Base-by-base conservation (phyloP, 2,329 filamentous ascomycete species). In the Rugonectria rugulosa region DNA sequence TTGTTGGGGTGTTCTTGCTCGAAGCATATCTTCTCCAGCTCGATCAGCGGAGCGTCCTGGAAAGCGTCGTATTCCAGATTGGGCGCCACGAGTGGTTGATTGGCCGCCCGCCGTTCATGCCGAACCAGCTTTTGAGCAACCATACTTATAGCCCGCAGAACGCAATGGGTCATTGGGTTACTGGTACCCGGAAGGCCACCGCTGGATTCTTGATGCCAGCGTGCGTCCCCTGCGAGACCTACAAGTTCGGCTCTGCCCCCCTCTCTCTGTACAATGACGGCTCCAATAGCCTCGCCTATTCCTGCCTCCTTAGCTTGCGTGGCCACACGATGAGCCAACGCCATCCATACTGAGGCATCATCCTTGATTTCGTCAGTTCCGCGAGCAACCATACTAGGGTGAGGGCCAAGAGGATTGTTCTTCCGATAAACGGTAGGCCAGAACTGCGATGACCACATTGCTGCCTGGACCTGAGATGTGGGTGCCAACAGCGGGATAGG, bases 401-500 rank as follows among this genome's bases (percentile, higher is more conserved):
- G 91, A 15, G 91, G 91, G 4, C 91, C 91, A 56, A 93, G 90
- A 2, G 91, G 91, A 68, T 95, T 95, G 63, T 89, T 93, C 77
- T 92, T 92, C 61, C 91, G 88, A 75, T 95, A 96, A 43, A 93
- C 85, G 2, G 88, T 89, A 11, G 91, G 91, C 91, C 91, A 96
- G 72, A 91, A 94, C 64, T 88, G 81, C 27, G 83, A 79, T 21
- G 86, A 88, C 90, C 90, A 95, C 70, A 85, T 78, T 21, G 83
- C 84, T 8, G 91, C 90, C 72, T 94, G 90, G 32, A 88, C 80
- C 63, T 88, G 84, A 4, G 89, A 93, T 5, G 88, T 92, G 2
- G 91, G 91, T 20, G 90, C 82, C 38, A 91, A 77, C 21, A 88
- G 77, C 6, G 91, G 91, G 11, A 95, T 88, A 0, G 86, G 83